Evolutionary conservation across 257 asterid species (phyloP).

Genomic region (Solanum etuberosum): DNA sequence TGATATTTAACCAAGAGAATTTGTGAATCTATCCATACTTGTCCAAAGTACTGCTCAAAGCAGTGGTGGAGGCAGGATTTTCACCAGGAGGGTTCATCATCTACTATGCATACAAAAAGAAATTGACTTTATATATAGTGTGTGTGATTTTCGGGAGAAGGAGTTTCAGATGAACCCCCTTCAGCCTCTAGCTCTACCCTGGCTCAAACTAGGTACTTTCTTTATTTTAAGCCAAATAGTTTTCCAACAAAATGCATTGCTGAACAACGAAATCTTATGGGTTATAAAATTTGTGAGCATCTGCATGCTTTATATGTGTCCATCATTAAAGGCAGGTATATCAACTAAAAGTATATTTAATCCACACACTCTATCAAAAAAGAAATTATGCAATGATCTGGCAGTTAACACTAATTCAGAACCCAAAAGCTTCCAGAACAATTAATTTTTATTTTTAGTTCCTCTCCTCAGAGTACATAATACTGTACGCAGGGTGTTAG

Average conservation of each 20-base stretch:
- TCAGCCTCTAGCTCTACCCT: not conserved
- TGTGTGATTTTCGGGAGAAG: not conserved
- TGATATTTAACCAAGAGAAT: not conserved
- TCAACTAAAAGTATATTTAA: not conserved
- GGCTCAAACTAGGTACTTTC: not conserved
- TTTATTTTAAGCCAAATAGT: not conserved
- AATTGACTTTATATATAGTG: not conserved
- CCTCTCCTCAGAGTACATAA: not conserved
- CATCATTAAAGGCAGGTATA: not conserved
- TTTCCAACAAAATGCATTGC: not conserved
- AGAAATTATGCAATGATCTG: not conserved
- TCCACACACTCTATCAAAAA: not conserved
- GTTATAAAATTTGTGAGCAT: not conserved
- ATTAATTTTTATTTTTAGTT: not conserved
- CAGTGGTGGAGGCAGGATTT: not conserved
- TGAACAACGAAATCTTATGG: not conserved
- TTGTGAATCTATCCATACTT: not conserved
- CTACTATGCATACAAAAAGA: not conserved
- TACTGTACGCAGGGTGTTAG: not conserved
- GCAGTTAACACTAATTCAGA: not conserved
- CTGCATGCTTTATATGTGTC: not conserved
- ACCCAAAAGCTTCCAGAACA: not conserved
- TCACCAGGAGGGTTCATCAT: not conserved
- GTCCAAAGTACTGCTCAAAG: not conserved
- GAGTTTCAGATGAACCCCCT: not conserved